Evolutionary conservation across 1,139 yeast genomes (phyloP), one percentile per base, ranked within the genome.

Genomic region (Hansenula lynferdii): DNA sequence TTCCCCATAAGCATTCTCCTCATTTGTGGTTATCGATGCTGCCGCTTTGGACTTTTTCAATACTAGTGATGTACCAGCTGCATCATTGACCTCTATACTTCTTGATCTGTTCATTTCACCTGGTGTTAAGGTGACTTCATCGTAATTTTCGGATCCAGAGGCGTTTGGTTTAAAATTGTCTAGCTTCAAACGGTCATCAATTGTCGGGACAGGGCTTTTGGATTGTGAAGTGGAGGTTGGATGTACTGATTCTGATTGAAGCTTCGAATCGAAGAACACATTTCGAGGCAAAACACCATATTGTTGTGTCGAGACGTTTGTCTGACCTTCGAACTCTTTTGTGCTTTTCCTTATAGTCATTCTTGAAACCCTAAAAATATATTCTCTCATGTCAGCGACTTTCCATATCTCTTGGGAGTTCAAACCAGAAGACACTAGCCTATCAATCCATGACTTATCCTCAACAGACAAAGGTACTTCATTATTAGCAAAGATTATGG

Each of bases 391-490:
- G 9, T 75, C 74, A 27, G 80, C 77, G 7, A 92, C 64, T 59
- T 90, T 92, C 97, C 97, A 90, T 18, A 86, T 54, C 37, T 89
- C 95, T 12, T 68, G 71, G 15, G 78, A 85, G 16, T 69, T 72
- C 35, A 90, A 64, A 0, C 97, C 97, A 15, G 85, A 69, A 3
- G 81, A 70, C 38, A 77, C 74, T 37, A 92, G 64, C 44, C 81
- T 77, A 26, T 75, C 75, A 17, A 87, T 63, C 89, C 95, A 87
- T 31, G 75, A 74, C 45, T 77, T 75, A 58, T 92, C 98, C 42
- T 82, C 92, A 2, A 54, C 48, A 0, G 70, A 64, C 24, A 67
- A 40, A 10, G 66, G 65, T 7, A 71, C 57, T 33, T 70, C 74
- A 25, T 53, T 40, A 37, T 67, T 67, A 16, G 62, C 63, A 19